Evolutionary conservation across 495 filamentous ascomycete genomes (phyloP).

Genomic region (Haplographium delicatum): DNA sequence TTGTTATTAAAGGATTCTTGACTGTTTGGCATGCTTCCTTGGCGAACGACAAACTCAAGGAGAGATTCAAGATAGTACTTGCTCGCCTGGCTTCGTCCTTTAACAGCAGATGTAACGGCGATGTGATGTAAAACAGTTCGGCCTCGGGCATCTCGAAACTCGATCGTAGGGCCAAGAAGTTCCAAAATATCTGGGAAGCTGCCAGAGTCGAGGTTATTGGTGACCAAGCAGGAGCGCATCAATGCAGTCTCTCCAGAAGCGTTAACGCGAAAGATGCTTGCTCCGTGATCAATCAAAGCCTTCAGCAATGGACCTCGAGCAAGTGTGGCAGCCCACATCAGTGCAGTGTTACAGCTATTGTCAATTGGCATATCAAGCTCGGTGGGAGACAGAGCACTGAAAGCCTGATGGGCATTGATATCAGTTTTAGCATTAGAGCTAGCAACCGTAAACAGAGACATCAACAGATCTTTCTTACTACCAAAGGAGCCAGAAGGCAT

Average conservation of each 20-base stretch:
- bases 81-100: conserved; percentile 75
- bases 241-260: conserved; percentile 83
- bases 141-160: conserved; percentile 80
- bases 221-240: conserved; percentile 80
- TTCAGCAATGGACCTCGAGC: conserved; percentile 76
- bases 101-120: conserved; percentile 87
- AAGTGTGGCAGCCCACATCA: conserved; percentile 96
- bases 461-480: conserved; percentile 74
- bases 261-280: conserved; percentile 83
- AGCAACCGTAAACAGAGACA: conserved; percentile 81
- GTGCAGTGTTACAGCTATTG: conserved; percentile 73
- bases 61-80: conserved; percentile 92
- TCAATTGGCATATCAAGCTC: conserved; percentile 92
- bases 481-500: conserved; percentile 57
- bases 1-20: conserved; percentile 39
- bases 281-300: conserved; percentile 74
- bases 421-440: conserved; percentile 47
- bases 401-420: conserved; percentile 58
- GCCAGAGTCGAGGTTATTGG: conserved; percentile 82
- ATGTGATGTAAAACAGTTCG: conserved; percentile 95
- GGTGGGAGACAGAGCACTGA: conserved; percentile 64
- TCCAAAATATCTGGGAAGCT: conserved; percentile 81
- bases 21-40: conserved; percentile 61
- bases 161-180: conserved; percentile 82
- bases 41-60: conserved; percentile 86